Evolutionary conservation across 2,329 filamentous ascomycete genomes (phyloP).

Genomic region (Zymoseptoria crescenta): DNA sequence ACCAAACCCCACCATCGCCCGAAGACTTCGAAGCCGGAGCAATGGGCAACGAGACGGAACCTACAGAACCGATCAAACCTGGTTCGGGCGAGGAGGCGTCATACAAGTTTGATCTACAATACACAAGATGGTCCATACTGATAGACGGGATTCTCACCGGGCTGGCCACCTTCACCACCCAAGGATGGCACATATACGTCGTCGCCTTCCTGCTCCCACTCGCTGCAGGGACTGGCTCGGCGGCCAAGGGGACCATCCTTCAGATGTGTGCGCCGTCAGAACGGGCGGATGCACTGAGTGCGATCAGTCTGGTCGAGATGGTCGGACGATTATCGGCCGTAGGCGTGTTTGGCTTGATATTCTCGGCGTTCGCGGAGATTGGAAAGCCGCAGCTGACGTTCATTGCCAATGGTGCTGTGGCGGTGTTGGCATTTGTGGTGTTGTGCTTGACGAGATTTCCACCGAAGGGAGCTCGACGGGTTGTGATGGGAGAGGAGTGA

Average conservation of each 20-base stretch:
- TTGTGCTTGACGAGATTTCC: constrained; percentile 41
- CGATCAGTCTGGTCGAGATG: constrained; percentile 63
- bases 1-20: constrained; percentile 23
- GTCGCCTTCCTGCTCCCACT: constrained; percentile 59
- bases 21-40: constrained; percentile 27
- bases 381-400: constrained; percentile 58
- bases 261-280: constrained; percentile 58
- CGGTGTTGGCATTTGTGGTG: constrained; percentile 44
- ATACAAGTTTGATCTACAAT: constrained; percentile 58
- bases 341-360: constrained; percentile 59
- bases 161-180: constrained; percentile 52
- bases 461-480: constrained; percentile 32
- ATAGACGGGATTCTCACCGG: constrained; percentile 58
- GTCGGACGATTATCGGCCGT: constrained; percentile 55
- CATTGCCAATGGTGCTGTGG: constrained; percentile 56
- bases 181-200: constrained; percentile 62
- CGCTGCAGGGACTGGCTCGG: constrained; percentile 60
- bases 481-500: constrained; percentile 1
- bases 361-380: constrained; percentile 53
- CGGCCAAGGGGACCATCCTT: constrained; percentile 65
- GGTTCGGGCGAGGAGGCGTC: constrained; percentile 33
- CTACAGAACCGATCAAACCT: constrained; percentile 29
- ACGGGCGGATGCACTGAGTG: constrained; percentile 58
- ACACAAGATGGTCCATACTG: constrained; percentile 57
- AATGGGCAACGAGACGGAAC: constrained; percentile 38